Evolutionary conservation across 208 protist genomes (phyloP).

Genomic region (Phytomonas francai): DNA sequence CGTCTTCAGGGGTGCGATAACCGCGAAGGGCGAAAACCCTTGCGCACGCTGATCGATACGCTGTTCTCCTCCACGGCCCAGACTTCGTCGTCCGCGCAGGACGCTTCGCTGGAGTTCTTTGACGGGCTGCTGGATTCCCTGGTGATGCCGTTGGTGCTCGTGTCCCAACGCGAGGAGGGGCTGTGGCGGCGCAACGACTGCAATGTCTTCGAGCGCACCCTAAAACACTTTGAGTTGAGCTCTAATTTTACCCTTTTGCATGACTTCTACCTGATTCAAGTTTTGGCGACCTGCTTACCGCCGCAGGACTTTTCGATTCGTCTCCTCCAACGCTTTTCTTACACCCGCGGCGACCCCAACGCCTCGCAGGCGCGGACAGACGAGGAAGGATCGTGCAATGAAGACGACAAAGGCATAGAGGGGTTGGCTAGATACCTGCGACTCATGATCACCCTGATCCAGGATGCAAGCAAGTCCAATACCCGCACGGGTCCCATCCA

Average conservation of each 20-base stretch:
- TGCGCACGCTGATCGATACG: conserved; percentile 20
- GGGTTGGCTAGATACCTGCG: conserved; percentile 36
- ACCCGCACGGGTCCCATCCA: conserved; percentile 14
- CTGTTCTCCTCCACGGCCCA: conserved; percentile 16
- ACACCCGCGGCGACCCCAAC: not conserved
- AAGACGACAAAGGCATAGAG: not conserved
- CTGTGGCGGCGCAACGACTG: conserved; percentile 50
- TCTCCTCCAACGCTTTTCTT: conserved; percentile 62
- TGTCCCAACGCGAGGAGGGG: conserved; percentile 37
- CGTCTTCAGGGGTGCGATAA: no score
- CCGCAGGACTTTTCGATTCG: conserved; percentile 47
- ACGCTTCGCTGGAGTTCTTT: conserved; percentile 9
- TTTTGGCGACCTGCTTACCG: conserved; percentile 41
- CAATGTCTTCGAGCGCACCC: conserved; percentile 18
- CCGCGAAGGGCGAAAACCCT: not conserved
- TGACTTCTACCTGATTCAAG: conserved; percentile 56
- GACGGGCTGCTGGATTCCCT: conserved; percentile 53
- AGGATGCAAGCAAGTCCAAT: conserved; percentile 25
- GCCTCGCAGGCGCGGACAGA: not conserved
- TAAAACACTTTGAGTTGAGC: conserved; percentile 24
- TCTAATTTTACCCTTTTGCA: conserved; percentile 20
- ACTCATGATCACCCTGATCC: conserved; percentile 52
- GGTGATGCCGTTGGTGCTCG: conserved; percentile 72
- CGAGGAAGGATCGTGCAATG: not conserved
- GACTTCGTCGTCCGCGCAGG: conserved; percentile 8